Evolutionary conservation across 2,329 filamentous ascomycete species (phyloP).

Genomic region (Huntiella abstrusa): DNA sequence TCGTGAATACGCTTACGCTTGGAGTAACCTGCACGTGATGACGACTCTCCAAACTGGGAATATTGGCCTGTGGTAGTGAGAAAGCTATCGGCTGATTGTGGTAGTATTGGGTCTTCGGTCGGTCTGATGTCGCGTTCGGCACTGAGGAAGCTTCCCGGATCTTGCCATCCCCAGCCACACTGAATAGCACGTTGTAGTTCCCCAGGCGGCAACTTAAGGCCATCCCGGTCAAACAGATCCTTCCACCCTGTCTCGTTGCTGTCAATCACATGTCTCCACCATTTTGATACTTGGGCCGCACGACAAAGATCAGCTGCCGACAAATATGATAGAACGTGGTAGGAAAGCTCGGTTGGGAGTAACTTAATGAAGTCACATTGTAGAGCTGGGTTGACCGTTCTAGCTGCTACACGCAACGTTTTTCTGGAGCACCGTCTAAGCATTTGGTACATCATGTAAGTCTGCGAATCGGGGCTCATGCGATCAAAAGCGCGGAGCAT

Average conservation of each 20-base stretch:
- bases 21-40: constrained; percentile 13
- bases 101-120: no score
- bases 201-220: constrained; percentile 57
- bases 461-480: constrained; percentile 81
- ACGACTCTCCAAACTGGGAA: no score
- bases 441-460: constrained; percentile 92
- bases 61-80: no score
- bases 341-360: constrained; percentile 68
- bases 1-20: no score
- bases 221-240: constrained; percentile 69
- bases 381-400: constrained; percentile 79
- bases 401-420: constrained; percentile 74
- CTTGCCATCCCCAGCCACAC: constrained; percentile 97
- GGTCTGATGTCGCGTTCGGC: constrained; percentile 62
- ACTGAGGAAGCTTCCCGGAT: constrained; percentile 54
- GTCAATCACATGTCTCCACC: constrained; percentile 81
- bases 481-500: constrained; percentile 83
- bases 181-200: constrained; percentile 72
- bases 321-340: constrained; percentile 75
- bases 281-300: constrained; percentile 82
- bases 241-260: constrained; percentile 94
- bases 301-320: constrained; percentile 72
- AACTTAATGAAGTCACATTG: constrained; percentile 84
- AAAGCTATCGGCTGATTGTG: no score
- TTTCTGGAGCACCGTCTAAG: constrained; percentile 73